These are phyloP conservation scores for Jimgerdemannia lactiflua DNA, from an alignment of 192 early-diverging fungal genomes.

Conservation along the genomic window DNA sequence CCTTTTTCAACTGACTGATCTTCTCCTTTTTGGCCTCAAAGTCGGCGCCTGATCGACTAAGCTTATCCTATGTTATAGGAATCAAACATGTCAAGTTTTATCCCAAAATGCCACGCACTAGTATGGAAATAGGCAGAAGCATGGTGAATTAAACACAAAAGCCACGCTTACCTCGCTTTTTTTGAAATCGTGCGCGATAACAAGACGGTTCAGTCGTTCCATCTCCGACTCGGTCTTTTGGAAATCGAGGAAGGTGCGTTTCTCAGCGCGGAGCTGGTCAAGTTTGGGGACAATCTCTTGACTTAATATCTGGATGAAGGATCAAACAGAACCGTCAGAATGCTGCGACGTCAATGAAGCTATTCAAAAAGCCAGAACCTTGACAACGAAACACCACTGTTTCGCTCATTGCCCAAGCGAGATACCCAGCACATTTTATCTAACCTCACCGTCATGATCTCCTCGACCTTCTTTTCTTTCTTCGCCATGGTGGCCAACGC, in stretches of 20 bases:
- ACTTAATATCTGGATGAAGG: constrained; percentile 57
- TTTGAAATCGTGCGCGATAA: constrained; percentile 83
- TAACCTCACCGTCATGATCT: constrained; percentile 67
- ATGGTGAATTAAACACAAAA: background rate
- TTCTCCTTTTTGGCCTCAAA: constrained; percentile 26
- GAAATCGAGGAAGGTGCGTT: constrained; percentile 87
- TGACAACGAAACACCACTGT: too few species aligned
- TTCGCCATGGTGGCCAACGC: constrained; percentile 92
- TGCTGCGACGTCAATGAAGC: too few species aligned
- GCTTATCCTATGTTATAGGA: constrained; percentile 24
- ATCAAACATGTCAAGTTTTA: background rate
- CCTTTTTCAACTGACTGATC: constrained; percentile 25
- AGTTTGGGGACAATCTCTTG: constrained; percentile 94
- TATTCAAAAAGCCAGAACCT: too few species aligned
- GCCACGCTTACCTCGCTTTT: constrained; percentile 56
- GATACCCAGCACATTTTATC: background rate
- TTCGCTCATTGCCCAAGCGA: too few species aligned
- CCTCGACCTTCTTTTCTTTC: constrained; percentile 94
- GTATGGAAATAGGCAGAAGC: too few species aligned
- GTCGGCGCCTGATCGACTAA: constrained; percentile 34
- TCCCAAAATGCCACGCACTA: too few species aligned
- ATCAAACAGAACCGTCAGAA: background rate
- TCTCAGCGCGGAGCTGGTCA: constrained; percentile 83
- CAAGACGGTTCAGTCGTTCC: constrained; percentile 74
- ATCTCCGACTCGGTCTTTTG: constrained; percentile 92